A percentile compares a stretch with the other conserved stretches of the same genome.
These are phyloP conservation scores for Aurifilum marmelostoma DNA, from an alignment of 2,329 filamentous ascomycete genomes.

Conservation along the genomic window DNA sequence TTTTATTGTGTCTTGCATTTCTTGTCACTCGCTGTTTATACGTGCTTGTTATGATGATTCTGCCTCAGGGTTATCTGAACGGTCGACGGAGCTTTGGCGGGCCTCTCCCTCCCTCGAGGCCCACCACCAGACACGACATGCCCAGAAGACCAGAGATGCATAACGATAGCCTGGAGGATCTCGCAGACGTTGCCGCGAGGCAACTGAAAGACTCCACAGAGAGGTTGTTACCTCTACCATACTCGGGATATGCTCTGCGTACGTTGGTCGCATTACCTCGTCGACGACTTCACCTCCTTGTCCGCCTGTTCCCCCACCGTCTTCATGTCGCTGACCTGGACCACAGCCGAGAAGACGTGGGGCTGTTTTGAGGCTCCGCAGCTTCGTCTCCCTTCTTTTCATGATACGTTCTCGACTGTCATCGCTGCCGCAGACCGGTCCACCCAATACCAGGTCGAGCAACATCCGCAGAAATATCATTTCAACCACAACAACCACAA, in stretches of 20 bases:
- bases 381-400: constrained; percentile 19
- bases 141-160: constrained; percentile 3
- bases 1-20: constrained; percentile 1
- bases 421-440: constrained; percentile 2
- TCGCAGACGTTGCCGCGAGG: constrained; percentile 21
- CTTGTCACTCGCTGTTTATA: background rate
- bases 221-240: background rate
- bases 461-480: background rate
- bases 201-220: constrained; percentile 3
- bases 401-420: constrained; percentile 5
- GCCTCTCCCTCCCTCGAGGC: constrained; percentile 12
- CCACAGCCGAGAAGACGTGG: background rate
- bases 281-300: too few relatives aligned
- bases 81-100: constrained; percentile 9
- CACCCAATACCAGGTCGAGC: background rate
- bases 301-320: background rate
- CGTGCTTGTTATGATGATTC: constrained; percentile 15
- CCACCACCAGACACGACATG: background rate
- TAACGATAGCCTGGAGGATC: background rate
- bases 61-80: constrained; percentile 2
- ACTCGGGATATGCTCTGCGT: background rate
- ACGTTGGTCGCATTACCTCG: background rate
- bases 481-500: too few relatives aligned
- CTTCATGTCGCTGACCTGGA: background rate
- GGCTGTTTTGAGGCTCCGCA: background rate